Evolutionary conservation across 2,329 filamentous ascomycete genomes (phyloP), one percentile per base, ranked within the genome.

Genomic region (Albifimbria verrucaria): DNA sequence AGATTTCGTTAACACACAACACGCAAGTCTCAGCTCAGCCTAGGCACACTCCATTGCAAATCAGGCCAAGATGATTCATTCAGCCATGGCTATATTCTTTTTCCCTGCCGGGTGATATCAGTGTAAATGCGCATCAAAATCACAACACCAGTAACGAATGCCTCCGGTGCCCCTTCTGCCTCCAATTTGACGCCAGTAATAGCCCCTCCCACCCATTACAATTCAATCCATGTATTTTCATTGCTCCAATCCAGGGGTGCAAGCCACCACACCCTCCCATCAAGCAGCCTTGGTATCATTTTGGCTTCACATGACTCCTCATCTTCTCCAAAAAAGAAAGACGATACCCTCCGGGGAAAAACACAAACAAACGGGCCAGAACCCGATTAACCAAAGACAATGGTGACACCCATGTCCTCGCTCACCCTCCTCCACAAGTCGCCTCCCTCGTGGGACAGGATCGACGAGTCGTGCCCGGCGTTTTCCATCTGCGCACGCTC

Each of bases 391-490:
- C 82, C 82, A 72, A 85, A 83, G 25, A 85, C 80, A 61, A 85
- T 78, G 48, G 73, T 81, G 20, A 84, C 73, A 2, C 80, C 81
- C 75, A 80, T 80, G 55, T 84, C 80, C 52, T 74, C 69, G 60
- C 80, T 82, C n/a, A 85, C 77, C 50, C 69, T 68, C 63, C 80
- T 75, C 82, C 82, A 85, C 41, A 82, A 61, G 55, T 82, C 79
- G 7, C 64, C 65, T 7, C 62, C 63, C 17, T 47, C 54, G 56
- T 26, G 54, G 43, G 44, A 55, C 48, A 24, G 55, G 25, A 56
- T 58, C 46, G 58, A 57, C 25, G 57, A 58, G 48, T 52, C 11
- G 32, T 39, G 32, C 5, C 32, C 32, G 5, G 32, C 32, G 18
- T 17, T 49, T 4, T 64, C 56, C 10, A 65, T 62, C 41, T 66